A percentile compares a stretch with the other conserved stretches of the same genome.
Conservation (phyloP, 164 flowering plant species). For the Kalanchoe fedtschenkoi region DNA sequence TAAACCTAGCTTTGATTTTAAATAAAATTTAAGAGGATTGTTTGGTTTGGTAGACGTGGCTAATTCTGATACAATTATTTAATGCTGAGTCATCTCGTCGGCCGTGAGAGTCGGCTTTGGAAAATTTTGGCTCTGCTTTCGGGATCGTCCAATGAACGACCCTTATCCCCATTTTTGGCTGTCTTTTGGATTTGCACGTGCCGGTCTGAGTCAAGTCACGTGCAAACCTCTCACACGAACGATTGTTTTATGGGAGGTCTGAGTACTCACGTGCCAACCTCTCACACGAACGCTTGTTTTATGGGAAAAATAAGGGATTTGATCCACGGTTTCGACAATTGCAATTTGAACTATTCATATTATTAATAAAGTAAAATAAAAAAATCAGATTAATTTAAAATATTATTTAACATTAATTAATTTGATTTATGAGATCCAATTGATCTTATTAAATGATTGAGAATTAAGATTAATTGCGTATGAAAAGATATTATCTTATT, state of each 20-base stretch:
- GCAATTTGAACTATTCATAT: too few species aligned
- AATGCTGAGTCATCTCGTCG: background rate
- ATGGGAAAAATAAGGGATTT: too few species aligned
- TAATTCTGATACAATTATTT: background rate
- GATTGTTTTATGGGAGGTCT: too few species aligned
- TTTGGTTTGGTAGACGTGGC: background rate
- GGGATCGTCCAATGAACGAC: background rate
- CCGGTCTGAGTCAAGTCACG: background rate
- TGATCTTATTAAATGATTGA: too few species aligned
- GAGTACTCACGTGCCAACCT: background rate
- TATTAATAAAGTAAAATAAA: too few species aligned
- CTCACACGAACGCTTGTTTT: background rate
- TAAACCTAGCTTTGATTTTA: too few species aligned
- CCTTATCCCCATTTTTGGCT: background rate
- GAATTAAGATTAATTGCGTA: too few species aligned
- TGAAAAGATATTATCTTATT: too few species aligned
- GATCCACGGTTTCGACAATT: too few species aligned
- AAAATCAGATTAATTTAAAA: too few species aligned
- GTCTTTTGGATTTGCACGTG: background rate
- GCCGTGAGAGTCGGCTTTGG: constrained; percentile 3
- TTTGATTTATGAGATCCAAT: too few species aligned
- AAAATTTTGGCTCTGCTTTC: background rate
- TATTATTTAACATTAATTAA: too few species aligned
- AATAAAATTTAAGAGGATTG: background rate
- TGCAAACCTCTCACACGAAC: background rate